phyloP scores from a whole-genome alignment of 1,284 basidiomycete genomes.

The Abortiporus biennis region DNA sequence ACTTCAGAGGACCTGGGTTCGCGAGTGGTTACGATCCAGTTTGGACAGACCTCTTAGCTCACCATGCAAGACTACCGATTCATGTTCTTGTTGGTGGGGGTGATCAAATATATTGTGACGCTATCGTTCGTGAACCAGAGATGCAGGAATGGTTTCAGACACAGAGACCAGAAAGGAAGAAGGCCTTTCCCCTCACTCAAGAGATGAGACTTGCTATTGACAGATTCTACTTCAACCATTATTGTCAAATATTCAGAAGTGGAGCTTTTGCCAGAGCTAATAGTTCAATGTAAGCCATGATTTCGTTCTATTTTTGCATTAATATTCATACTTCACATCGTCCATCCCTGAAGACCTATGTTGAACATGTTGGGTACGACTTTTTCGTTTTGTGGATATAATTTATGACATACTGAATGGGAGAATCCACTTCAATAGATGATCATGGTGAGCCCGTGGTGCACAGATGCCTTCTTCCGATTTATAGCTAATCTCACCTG shows the following conservation, averaged over 20 bases:
- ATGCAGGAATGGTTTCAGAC: slow-evolving; percentile 80
- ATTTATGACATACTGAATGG: not conserved
- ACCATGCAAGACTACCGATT: slow-evolving; percentile 78
- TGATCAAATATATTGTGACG: slow-evolving; percentile 80
- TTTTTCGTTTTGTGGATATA: slow-evolving; percentile 1
- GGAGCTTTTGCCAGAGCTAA: slow-evolving; percentile 94
- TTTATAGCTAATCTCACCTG: slow-evolving; percentile 7
- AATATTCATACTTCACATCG: not conserved
- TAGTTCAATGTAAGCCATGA: slow-evolving; percentile 72
- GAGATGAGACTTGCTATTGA: slow-evolving; percentile 83
- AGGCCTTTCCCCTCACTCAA: slow-evolving; percentile 55
- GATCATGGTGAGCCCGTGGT: slow-evolving; percentile 57
- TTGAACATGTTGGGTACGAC: slow-evolving; percentile 35
- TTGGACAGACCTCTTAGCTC: slow-evolving; percentile 85
- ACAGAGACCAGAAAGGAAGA: slow-evolving; percentile 59
- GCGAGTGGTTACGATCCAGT: slow-evolving; percentile 82
- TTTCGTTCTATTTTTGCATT: not conserved
- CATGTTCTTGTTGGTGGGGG: slow-evolving; percentile 85
- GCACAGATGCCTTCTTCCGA: not conserved
- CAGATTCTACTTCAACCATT: slow-evolving; percentile 87
- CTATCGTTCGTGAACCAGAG: slow-evolving; percentile 67
- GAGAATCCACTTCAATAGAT: slow-evolving; percentile 44
- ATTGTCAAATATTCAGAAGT: slow-evolving; percentile 79
- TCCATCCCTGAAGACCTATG: slow-evolving; percentile 26
- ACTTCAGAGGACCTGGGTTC: slow-evolving; percentile 71